A percentile compares a stretch with the other conserved stretches of the same genome.
These are phyloP conservation scores for Kockiozyma suomiensis DNA, from an alignment of 805 yeast genomes.

Conservation along the genomic window DNA sequence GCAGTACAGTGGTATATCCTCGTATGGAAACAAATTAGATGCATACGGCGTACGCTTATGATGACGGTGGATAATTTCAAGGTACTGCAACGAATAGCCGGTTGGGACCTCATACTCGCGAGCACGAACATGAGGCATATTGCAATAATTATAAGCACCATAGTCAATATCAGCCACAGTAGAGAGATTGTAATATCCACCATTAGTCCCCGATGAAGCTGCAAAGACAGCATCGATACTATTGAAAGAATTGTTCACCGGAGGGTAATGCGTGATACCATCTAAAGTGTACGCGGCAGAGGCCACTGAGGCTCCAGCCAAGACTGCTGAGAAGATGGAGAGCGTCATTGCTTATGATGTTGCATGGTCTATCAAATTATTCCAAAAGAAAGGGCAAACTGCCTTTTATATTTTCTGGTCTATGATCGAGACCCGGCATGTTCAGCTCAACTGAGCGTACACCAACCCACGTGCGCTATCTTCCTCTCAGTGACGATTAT, in stretches of 20 bases:
- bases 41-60: conserved; percentile 50
- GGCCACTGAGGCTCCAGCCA: conserved; percentile 12
- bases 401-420: too few relatives aligned
- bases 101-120: conserved; percentile 38
- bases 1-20: conserved; percentile 40
- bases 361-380: too few relatives aligned
- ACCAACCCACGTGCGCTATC: too few relatives aligned
- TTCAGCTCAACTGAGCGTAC: too few relatives aligned
- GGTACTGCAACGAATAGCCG: conserved; percentile 38
- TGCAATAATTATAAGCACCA: conserved; percentile 49
- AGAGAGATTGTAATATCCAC: conserved; percentile 36
- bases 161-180: conserved; percentile 38
- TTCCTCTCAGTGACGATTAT: too few relatives aligned
- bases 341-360: background rate
- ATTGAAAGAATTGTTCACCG: conserved; percentile 12
- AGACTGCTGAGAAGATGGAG: background rate
- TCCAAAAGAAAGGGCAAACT: too few relatives aligned
- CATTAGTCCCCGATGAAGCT: conserved; percentile 37
- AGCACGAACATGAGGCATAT: conserved; percentile 50
- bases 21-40: conserved; percentile 44
- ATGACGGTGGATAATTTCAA: conserved; percentile 50
- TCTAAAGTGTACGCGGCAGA: conserved; percentile 16
- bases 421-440: too few relatives aligned
- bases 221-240: conserved; percentile 19
- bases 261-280: conserved; percentile 21